phyloP scores from a whole-genome alignment of 306 rosid species.

The Ziziphus jujuba region DNA sequence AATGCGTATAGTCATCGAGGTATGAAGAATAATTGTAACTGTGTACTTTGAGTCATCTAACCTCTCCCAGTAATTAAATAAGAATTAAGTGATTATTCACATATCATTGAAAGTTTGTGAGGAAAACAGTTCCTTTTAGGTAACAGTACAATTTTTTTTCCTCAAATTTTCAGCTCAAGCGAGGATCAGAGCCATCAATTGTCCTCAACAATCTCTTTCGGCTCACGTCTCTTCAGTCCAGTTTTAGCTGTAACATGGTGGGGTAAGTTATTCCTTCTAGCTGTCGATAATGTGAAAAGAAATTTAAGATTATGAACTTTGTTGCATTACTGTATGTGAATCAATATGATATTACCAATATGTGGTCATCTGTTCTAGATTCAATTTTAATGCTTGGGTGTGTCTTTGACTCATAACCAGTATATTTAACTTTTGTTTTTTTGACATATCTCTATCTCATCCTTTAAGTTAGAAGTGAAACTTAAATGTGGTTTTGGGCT shows the following conservation, averaged over 20 bases:
- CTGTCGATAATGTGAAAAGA: neutral
- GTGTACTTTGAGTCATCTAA: neutral
- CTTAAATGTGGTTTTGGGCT: neutral
- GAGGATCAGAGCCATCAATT: slow-evolving; percentile 84
- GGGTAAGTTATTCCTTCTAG: slow-evolving; percentile 61
- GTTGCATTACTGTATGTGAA: neutral
- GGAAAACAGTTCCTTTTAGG: slow-evolving; percentile 1
- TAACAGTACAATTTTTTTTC: slow-evolving; percentile 18
- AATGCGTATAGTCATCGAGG: slow-evolving; percentile 97
- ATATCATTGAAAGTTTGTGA: neutral
- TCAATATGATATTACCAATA: neutral
- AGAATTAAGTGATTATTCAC: neutral
- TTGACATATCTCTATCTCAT: neutral
- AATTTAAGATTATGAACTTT: slow-evolving; percentile 10
- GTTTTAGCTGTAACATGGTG: slow-evolving; percentile 97
- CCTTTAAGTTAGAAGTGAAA: neutral
- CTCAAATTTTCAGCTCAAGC: slow-evolving; percentile 76
- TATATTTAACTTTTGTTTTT: neutral
- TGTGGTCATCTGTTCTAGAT: too few relatives aligned
- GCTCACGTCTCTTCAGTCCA: slow-evolving; percentile 76
- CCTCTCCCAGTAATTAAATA: neutral
- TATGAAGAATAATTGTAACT: slow-evolving; percentile 19
- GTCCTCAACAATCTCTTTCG: slow-evolving; percentile 87
- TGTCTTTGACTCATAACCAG: too few relatives aligned
- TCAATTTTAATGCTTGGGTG: too few relatives aligned